phyloP scores from a whole-genome alignment of 805 yeast genomes.

The Candida saitoana region DNA sequence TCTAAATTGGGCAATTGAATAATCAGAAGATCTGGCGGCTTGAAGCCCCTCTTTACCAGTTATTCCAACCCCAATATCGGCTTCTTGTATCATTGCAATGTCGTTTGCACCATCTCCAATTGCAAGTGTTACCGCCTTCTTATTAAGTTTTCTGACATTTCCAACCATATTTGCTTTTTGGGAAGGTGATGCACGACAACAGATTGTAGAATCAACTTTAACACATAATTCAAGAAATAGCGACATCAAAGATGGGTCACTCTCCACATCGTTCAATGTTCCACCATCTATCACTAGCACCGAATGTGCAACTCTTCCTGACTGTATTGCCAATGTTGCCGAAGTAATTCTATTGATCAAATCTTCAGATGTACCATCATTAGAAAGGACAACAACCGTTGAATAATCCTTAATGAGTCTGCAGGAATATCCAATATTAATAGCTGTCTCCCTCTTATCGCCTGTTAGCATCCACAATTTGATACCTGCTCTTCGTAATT shows the following conservation, averaged over 20 bases:
- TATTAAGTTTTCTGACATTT: slow-evolving; percentile 68
- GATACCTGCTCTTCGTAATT: slow-evolving; percentile 87
- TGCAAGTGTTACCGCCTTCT: slow-evolving; percentile 77
- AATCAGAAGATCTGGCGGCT: slow-evolving; percentile 93
- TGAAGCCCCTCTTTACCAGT: slow-evolving; percentile 97
- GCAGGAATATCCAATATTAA: slow-evolving; percentile 94
- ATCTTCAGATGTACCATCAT: slow-evolving; percentile 46
- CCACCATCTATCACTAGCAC: slow-evolving; percentile 95
- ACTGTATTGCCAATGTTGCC: slow-evolving; percentile 66
- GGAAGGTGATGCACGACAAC: slow-evolving; percentile 95
- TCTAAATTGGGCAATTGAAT: slow-evolving; percentile 91
- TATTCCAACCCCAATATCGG: slow-evolving; percentile 96
- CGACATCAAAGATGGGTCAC: slow-evolving; percentile 65
- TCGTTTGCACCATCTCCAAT: slow-evolving; percentile 99
- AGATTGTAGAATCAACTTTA: slow-evolving; percentile 82
- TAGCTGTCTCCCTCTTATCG: slow-evolving; percentile 96
- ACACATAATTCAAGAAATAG: slow-evolving; percentile 82
- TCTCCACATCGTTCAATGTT: slow-evolving; percentile 69
- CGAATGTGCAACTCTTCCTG: slow-evolving; percentile 83
- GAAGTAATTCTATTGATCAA: slow-evolving; percentile 68
- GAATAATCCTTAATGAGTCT: slow-evolving; percentile 89
- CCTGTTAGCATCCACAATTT: slow-evolving; percentile 99
- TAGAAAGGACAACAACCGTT: slow-evolving; percentile 69
- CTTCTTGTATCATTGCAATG: slow-evolving; percentile 98
- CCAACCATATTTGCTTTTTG: slow-evolving; percentile 91